Conservation (phyloP, 2,329 filamentous ascomycete species). For the Alternaria sp. region DNA sequence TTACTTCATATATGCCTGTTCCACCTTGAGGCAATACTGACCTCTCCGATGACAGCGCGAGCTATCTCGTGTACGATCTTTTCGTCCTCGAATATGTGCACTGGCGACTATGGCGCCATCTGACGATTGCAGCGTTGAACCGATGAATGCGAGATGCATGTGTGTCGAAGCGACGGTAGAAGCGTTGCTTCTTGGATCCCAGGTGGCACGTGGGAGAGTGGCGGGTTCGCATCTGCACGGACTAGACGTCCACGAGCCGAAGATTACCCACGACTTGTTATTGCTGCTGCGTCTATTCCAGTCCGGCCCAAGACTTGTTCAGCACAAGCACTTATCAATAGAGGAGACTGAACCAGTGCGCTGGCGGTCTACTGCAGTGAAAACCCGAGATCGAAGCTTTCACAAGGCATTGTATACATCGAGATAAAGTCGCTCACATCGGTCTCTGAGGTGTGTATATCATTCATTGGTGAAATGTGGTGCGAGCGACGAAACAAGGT, state of each 20-base stretch:
- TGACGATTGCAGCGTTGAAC: background rate
- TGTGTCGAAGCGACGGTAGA: background rate
- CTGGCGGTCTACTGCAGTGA: background rate
- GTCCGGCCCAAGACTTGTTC: background rate
- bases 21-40: background rate
- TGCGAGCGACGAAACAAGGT: background rate
- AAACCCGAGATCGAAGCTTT: background rate
- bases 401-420: background rate
- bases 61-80: background rate
- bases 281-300: background rate
- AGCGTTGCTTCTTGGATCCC: background rate
- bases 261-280: too few relatives aligned
- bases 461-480: background rate
- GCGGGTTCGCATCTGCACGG: background rate
- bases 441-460: background rate
- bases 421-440: background rate
- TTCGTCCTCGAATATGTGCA: background rate
- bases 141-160: background rate
- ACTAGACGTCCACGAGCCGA: background rate
- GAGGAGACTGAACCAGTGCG: background rate
- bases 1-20: background rate
- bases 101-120: background rate
- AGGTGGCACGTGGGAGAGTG: background rate
- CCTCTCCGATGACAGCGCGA: background rate
- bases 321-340: background rate